A percentile compares a stretch with the other conserved stretches of the same genome.
phyloP scores from a whole-genome alignment of 768 basidiomycete species.

The Hygrocybe punicea region DNA sequence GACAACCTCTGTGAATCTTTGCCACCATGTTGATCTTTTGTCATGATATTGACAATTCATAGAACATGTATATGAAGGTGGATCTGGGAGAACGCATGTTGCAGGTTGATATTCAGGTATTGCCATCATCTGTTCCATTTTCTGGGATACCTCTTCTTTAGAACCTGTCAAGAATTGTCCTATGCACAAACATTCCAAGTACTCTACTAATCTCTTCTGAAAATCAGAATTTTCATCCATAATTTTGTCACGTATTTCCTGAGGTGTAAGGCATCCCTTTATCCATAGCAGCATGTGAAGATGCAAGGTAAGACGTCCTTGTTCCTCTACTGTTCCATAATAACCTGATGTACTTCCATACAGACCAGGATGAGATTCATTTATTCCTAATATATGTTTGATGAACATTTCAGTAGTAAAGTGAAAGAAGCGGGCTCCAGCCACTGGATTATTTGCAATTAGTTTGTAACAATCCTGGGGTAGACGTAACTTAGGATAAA shows the following conservation, averaged over 20 bases:
- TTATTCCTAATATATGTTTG: slow-evolving; percentile 23
- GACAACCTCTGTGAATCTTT: slow-evolving; percentile 14
- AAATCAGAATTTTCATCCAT: slow-evolving; percentile 19
- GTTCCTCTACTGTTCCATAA: slow-evolving; percentile 36
- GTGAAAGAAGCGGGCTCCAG: slow-evolving; percentile 29
- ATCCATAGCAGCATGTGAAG: slow-evolving; percentile 40
- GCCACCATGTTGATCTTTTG: slow-evolving; percentile 18
- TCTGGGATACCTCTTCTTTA: slow-evolving; percentile 20
- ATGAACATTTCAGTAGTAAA: slow-evolving; percentile 22
- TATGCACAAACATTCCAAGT: slow-evolving; percentile 22
- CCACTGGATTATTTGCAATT: slow-evolving; percentile 28
- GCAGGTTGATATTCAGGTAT: slow-evolving; percentile 16
- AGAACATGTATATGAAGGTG: slow-evolving; percentile 18
- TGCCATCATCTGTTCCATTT: slow-evolving; percentile 2
- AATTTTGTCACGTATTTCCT: slow-evolving; percentile 32
- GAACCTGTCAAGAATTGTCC: slow-evolving; percentile 33
- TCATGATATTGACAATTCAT: slow-evolving; percentile 5
- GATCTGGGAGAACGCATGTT: slow-evolving; percentile 20
- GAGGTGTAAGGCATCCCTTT: slow-evolving; percentile 23
- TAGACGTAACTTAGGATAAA: slow-evolving; percentile 8
- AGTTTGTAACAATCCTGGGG: slow-evolving; percentile 19
- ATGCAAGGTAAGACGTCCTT: slow-evolving; percentile 38
- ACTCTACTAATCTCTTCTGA: slow-evolving; percentile 19
- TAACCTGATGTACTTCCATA: slow-evolving; percentile 31
- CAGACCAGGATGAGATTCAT: slow-evolving; percentile 17